Percentiles rank a stretch among this genome's conserved stretches.
phyloP scores from a whole-genome alignment of 345 rosid genomes.

The Trapa incisa region DNA sequence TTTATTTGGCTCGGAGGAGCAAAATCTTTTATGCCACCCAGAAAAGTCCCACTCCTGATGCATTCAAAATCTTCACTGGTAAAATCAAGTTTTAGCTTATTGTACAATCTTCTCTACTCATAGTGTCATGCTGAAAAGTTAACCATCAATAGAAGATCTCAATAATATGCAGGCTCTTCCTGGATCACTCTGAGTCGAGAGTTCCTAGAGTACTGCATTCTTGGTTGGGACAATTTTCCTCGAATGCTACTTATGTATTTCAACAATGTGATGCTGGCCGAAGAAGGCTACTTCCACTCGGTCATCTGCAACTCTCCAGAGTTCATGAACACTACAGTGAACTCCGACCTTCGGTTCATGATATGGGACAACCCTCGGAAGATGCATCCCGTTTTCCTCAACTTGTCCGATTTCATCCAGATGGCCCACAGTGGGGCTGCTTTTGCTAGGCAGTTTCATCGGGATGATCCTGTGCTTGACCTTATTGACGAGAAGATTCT shows the following conservation, averaged over 20 bases:
- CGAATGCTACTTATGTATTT: conserved; percentile 86
- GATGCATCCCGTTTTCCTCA: conserved; percentile 86
- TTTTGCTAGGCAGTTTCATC: conserved; percentile 68
- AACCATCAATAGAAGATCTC: background rate
- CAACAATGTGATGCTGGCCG: conserved; percentile 68
- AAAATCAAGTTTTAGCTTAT: conserved; percentile 6
- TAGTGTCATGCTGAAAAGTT: background rate
- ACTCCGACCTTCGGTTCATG: conserved; percentile 74
- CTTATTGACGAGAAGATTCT: conserved; percentile 64
- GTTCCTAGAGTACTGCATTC: conserved; percentile 76
- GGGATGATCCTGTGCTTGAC: conserved; percentile 59
- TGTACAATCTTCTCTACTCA: background rate
- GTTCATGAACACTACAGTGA: conserved; percentile 75
- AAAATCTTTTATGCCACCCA: conserved; percentile 81
- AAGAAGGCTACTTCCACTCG: conserved; percentile 87
- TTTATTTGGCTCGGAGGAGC: conserved; percentile 77
- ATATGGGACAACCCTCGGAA: conserved; percentile 97
- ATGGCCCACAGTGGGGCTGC: conserved; percentile 87
- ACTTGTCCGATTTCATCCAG: conserved; percentile 39
- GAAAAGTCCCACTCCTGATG: conserved; percentile 67
- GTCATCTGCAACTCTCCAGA: conserved; percentile 84
- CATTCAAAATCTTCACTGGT: conserved; percentile 89
- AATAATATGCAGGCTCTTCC: conserved; percentile 56
- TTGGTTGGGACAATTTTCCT: conserved; percentile 96
- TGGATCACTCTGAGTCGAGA: conserved; percentile 79